Conservation (phyloP, 352 stramenopile species). For the Phytophthora meadii region DNA sequence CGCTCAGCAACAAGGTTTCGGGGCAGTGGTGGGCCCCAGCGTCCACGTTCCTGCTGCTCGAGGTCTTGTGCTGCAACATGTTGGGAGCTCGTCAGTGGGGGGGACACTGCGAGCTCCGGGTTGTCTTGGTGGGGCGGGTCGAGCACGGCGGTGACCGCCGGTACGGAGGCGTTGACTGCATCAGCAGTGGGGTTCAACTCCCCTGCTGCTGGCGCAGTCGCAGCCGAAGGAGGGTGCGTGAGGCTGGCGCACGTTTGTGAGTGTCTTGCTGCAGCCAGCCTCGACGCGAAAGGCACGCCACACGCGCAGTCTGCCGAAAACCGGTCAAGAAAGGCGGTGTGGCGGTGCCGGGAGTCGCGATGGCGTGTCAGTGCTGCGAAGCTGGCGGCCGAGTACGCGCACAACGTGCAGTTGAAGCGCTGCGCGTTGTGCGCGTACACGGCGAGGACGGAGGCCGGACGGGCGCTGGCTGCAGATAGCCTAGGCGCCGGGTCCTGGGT, state of each 20-base stretch:
- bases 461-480: background rate
- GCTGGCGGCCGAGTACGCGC: slow-evolving; percentile 3
- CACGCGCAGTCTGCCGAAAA: background rate
- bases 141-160: too few relatives aligned
- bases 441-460: background rate
- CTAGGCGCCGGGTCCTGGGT: background rate
- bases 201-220: slow-evolving; percentile 5
- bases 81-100: too few relatives aligned
- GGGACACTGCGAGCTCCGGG: too few relatives aligned
- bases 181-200: background rate
- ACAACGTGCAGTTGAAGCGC: slow-evolving; percentile 9
- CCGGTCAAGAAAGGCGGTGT: background rate
- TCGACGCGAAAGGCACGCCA: background rate
- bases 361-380: too few relatives aligned
- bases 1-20: background rate
- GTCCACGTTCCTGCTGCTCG: too few relatives aligned
- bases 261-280: background rate
- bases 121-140: too few relatives aligned
- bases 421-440: slow-evolving; percentile 17
- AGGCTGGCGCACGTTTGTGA: background rate
- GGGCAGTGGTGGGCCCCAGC: background rate
- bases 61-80: background rate
- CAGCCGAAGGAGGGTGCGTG: background rate
- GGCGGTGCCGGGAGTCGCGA: background rate
- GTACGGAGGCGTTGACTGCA: background rate